A percentile compares a stretch with the other conserved stretches of the same genome.
Conservation (phyloP, 2,329 filamentous ascomycete genomes). For the Colletotrichum paranaense region DNA sequence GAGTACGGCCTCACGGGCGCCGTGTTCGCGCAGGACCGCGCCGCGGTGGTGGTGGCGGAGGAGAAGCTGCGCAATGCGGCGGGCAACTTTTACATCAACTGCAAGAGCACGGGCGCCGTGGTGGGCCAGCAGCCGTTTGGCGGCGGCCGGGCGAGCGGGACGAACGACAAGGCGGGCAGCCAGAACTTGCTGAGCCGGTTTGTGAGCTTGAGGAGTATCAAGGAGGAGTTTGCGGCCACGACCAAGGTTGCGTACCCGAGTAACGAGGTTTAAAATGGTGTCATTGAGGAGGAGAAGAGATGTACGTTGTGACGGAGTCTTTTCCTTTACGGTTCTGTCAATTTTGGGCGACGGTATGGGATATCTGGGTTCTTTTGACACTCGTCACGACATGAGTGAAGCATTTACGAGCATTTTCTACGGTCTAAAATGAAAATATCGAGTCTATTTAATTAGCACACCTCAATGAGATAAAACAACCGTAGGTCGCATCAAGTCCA, state of each 20-base stretch:
- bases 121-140: slow-evolving; percentile 81
- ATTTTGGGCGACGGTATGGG: background rate
- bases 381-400: background rate
- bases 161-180: slow-evolving; percentile 80
- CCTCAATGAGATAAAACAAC: background rate
- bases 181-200: slow-evolving; percentile 72
- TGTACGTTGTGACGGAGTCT: slow-evolving; percentile 4
- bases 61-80: slow-evolving; percentile 78
- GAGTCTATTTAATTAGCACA: background rate
- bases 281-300: background rate
- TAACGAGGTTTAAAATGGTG: slow-evolving; percentile 66
- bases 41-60: slow-evolving; percentile 75
- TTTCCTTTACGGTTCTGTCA: background rate
- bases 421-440: slow-evolving; percentile 6
- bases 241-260: slow-evolving; percentile 76
- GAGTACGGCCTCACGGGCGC: slow-evolving; percentile 84
- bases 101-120: slow-evolving; percentile 81
- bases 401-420: background rate
- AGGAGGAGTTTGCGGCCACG: slow-evolving; percentile 79
- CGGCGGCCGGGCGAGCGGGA: slow-evolving; percentile 74
- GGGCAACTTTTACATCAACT: slow-evolving; percentile 89
- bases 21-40: slow-evolving; percentile 78
- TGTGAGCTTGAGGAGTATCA: slow-evolving; percentile 74
- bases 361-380: slow-evolving; percentile 7
- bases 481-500: background rate